A percentile compares a stretch with the other conserved stretches of the same genome.
These are phyloP conservation scores for Diaporthe sp. DNA, from an alignment of 2,329 filamentous ascomycete genomes.

Conservation along the genomic window DNA sequence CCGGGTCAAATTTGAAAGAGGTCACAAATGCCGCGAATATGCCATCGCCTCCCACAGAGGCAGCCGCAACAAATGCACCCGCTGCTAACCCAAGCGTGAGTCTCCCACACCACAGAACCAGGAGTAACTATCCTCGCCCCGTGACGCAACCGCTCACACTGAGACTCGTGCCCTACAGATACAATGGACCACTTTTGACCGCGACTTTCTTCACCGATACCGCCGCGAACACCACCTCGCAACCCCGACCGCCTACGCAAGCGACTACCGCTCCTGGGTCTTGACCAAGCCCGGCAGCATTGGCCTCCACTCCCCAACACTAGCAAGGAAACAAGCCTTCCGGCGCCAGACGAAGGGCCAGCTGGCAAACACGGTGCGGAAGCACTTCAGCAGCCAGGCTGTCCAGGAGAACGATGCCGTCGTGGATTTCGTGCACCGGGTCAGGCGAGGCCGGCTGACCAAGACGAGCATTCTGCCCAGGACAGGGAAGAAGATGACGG, in stretches of 20 bases:
- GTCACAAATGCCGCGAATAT: conserved; percentile 54
- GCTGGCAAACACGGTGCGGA: conserved; percentile 79
- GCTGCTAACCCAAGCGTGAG: conserved; percentile 39
- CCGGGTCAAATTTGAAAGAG: conserved; percentile 62
- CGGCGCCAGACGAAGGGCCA: conserved; percentile 79
- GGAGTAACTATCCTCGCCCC: neutral
- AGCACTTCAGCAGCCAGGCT: conserved; percentile 86
- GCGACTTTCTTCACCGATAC: conserved; percentile 79
- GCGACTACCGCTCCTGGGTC: conserved; percentile 72
- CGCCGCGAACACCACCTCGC: conserved; percentile 79
- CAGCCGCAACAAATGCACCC: conserved; percentile 40
- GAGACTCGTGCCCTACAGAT: conserved; percentile 55
- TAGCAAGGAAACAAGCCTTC: conserved; percentile 75
- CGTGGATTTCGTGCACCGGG: conserved; percentile 82
- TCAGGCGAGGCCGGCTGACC: conserved; percentile 67
- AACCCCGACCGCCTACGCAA: conserved; percentile 78
- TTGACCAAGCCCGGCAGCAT: conserved; percentile 74
- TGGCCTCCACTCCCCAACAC: conserved; percentile 81
- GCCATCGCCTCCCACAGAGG: conserved; percentile 46
- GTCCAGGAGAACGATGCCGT: conserved; percentile 88
- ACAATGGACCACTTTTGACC: conserved; percentile 78
- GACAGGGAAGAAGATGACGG: conserved; percentile 46
- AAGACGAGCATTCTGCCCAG: conserved; percentile 47
- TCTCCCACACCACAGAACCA: neutral
- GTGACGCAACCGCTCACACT: conserved; percentile 40